Conservation (phyloP, 345 rosid genomes). For the Gossypium anomalum region DNA sequence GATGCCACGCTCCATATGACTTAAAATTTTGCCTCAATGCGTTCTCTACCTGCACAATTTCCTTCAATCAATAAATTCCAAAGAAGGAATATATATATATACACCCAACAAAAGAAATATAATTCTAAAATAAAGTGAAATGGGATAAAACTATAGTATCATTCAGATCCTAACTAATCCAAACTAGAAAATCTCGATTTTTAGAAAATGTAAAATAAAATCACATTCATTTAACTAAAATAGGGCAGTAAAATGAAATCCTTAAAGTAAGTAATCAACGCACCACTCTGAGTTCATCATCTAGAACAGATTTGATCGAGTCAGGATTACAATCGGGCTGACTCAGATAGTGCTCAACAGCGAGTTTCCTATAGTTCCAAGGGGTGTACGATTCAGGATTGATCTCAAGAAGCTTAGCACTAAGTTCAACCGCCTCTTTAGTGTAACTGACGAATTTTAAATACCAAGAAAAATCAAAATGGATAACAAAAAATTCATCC, state of each 20-base stretch:
- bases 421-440: slow-evolving; percentile 67
- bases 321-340: slow-evolving; percentile 39
- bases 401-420: slow-evolving; percentile 76
- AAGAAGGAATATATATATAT: not conserved
- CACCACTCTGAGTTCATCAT: slow-evolving; percentile 71
- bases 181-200: not conserved
- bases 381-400: slow-evolving; percentile 86
- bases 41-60: slow-evolving; percentile 58
- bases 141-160: not conserved
- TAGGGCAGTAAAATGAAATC: not conserved
- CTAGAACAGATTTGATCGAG: slow-evolving; percentile 44
- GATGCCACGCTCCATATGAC: slow-evolving; percentile 96
- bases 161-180: not conserved
- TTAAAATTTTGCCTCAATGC: slow-evolving; percentile 74
- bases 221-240: not conserved
- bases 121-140: not conserved
- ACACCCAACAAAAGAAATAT: not conserved
- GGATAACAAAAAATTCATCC: not conserved
- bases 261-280: not conserved
- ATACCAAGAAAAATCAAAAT: not conserved
- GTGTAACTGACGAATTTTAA: slow-evolving; percentile 48
- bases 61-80: not conserved
- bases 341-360: slow-evolving; percentile 47
- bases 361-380: slow-evolving; percentile 92
- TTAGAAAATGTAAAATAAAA: not conserved